These are phyloP conservation scores for Aspergillus brunneoviolaceus DNA, from an alignment of 2,329 filamentous ascomycete genomes.

Conservation along the genomic window DNA sequence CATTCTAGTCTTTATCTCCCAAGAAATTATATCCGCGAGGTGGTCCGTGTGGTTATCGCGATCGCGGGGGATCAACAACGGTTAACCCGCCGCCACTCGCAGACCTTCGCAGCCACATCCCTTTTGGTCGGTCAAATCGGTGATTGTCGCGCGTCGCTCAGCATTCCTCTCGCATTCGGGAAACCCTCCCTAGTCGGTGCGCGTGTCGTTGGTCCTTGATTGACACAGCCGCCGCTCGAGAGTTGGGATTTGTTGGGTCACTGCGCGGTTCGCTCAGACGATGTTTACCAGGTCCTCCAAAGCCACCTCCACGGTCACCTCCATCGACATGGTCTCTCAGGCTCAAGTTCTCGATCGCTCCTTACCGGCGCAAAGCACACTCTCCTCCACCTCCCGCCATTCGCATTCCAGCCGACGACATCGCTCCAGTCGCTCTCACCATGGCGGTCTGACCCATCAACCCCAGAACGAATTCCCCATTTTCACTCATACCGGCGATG, in stretches of 20 bases:
- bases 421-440: constrained; percentile 78
- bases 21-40: not conserved
- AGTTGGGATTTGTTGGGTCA: constrained; percentile 16
- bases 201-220: constrained; percentile 12
- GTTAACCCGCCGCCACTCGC: constrained; percentile 4
- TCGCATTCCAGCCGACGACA: constrained; percentile 62
- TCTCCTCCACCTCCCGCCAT: constrained; percentile 64
- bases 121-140: not conserved
- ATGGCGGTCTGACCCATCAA: constrained; percentile 66
- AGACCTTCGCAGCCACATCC: not conserved
- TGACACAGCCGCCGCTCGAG: constrained; percentile 14
- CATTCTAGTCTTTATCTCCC: not conserved
- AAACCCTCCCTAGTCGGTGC: not conserved
- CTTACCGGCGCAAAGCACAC: constrained; percentile 58
- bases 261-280: constrained; percentile 13
- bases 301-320: constrained; percentile 2
- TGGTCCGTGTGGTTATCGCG: constrained; percentile 7
- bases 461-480: constrained; percentile 90
- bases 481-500: constrained; percentile 86
- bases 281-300: constrained; percentile 21
- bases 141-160: not conserved
- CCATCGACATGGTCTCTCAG: constrained; percentile 40
- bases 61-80: constrained; percentile 9
- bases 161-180: constrained; percentile 1
- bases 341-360: constrained; percentile 52